These are phyloP conservation scores for Ophiosphaerella narmari DNA, from an alignment of 2,329 filamentous ascomycete genomes.

Conservation along the genomic window DNA sequence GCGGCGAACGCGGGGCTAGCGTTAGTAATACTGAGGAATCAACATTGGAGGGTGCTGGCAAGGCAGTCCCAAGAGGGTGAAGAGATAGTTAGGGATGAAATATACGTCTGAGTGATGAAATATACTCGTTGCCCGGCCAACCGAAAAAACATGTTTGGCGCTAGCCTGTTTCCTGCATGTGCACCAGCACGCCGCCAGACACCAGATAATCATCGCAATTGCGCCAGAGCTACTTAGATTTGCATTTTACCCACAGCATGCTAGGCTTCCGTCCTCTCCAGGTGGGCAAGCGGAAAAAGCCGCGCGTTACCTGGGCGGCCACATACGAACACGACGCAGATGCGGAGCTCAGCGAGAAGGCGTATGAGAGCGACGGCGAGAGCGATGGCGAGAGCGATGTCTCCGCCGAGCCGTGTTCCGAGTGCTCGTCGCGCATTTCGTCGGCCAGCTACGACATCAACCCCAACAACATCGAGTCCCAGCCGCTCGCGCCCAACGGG, in stretches of 20 bases:
- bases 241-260: constrained; percentile 12
- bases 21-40: no score
- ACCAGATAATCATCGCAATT: no score
- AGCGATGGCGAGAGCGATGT: constrained; percentile 41
- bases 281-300: constrained; percentile 45
- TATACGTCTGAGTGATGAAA: no score
- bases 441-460: constrained; percentile 34
- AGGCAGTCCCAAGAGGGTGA: no score
- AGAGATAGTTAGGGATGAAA: no score
- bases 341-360: constrained; percentile 47
- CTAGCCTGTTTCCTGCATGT: no score
- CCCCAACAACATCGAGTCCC: constrained; percentile 32
- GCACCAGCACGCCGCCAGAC: no score
- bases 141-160: no score
- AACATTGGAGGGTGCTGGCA: no score
- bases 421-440: constrained; percentile 59
- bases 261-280: constrained; percentile 44
- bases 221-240: no score
- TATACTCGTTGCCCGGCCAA: no score
- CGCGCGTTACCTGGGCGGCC: constrained; percentile 37
- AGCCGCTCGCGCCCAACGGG: constrained; percentile 23
- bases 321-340: constrained; percentile 37
- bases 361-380: constrained; percentile 40
- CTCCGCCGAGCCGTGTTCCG: constrained; percentile 50
- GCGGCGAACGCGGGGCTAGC: no score